Evolutionary conservation across 2,329 filamentous ascomycete species (phyloP), one percentile per base, ranked within the genome.

Genomic region (Onygena corvina): DNA sequence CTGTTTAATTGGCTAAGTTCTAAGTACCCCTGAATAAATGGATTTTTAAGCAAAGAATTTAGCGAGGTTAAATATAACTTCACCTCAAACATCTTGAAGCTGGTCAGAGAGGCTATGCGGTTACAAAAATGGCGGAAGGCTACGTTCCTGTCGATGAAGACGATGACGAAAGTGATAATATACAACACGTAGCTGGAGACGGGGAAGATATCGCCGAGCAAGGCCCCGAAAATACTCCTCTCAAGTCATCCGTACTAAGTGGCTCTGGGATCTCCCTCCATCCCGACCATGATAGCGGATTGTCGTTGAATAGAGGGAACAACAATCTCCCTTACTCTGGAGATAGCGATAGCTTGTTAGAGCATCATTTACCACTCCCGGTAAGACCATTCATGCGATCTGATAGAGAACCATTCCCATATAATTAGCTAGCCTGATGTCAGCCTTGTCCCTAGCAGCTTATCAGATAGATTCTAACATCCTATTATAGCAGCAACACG

Each of bases 71-170:
- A 18, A 36, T 23, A n/a, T 21, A 40, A 23, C 36, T 3, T 11
- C 18, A 11, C 36, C 20, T 9, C 12, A 25, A 23, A 40, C 11
- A 14, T 23, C 36, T 21, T 40, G 18, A 21, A 40, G 25, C 36
- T 23, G 5, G 36, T 4, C 4, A 40, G 18, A 45, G 46, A n/a
- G 33, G 36, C 36, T 12, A 16, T 38, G 36, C 11, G 18, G 25
- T 40, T 23, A 23, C 6, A 51, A 48, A 7, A 30, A 55, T 55
- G 53, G 44, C 52, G 12, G 45, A 49, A 45, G 53, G 53, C 14
- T 55, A 55, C 49, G 40, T 55, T 31, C 53, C 51, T 6, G 52
- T 55, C 12, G 51, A 53, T 23, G 46, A 54, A 18, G 51, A 53
- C 23, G 53, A 53, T 8, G 51, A 51, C 18, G 49, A 55, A 30